phyloP scores from a whole-genome alignment of 352 stramenopile genomes.

The Aphanomyces invadans region DNA sequence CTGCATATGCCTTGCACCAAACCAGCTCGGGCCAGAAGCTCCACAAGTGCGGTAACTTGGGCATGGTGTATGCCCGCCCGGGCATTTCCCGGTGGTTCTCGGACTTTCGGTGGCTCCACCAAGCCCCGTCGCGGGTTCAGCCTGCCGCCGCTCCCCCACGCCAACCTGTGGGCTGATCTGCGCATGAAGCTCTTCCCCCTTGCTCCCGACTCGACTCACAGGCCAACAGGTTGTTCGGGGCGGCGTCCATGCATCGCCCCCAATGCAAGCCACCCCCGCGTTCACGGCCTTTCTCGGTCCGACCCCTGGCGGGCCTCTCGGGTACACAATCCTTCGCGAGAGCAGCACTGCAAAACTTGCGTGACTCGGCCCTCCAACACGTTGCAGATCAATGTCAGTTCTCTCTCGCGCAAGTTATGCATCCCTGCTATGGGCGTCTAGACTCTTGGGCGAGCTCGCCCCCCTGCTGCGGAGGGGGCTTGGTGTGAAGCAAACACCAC shows the following conservation, averaged over 20 bases:
- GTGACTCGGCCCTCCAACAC: neutral
- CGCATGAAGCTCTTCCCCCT: neutral
- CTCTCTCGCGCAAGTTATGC: neutral
- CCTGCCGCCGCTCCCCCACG: neutral
- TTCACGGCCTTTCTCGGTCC: conserved; percentile 18
- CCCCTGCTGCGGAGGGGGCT: no score
- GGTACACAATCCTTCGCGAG: conserved; percentile 12
- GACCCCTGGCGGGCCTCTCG: neutral
- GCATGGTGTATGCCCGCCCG: neutral
- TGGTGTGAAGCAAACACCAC: no score
- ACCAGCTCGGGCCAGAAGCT: neutral
- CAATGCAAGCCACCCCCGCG: neutral
- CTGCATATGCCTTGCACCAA: neutral
- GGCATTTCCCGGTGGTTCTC: conserved; percentile 1
- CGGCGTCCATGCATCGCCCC: neutral
- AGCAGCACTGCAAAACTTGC: neutral
- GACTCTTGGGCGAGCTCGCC: no score
- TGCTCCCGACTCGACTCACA: neutral
- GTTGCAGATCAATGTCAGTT: neutral
- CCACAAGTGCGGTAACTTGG: neutral
- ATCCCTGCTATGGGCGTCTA: neutral
- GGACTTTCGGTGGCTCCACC: neutral
- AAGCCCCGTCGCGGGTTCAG: neutral
- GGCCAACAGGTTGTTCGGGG: conserved; percentile 1
- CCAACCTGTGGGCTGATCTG: neutral